Evolutionary conservation across 192 early-diverging fungal species (phyloP), one percentile per base, ranked within the genome.

Genomic region (Pilaira anomala): DNA sequence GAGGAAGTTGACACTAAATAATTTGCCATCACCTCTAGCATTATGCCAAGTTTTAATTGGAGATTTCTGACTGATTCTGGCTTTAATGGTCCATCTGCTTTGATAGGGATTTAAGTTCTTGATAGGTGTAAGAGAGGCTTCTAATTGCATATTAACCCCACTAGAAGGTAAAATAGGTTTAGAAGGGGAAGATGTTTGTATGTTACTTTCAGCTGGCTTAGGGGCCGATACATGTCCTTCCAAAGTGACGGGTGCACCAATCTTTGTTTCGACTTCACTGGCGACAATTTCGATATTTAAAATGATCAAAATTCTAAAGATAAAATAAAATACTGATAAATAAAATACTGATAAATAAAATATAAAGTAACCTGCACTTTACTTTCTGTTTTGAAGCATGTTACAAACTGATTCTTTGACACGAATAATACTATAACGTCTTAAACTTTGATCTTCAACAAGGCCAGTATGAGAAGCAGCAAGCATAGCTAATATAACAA

Each of bases 51-150:
- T 71, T 52, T 83, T 88, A 53, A 99, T 89, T 18, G 88, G 82
- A 3, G 87, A 81, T 78, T 99, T 99, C 60, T 85, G 79, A 30
- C 87, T 83, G 11, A 94, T 91, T 44, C 94, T 88, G 2, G 92
- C 97, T 56, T 89, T 86, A 70, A 99, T 98, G 12, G 92, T 96
- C 95, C 95, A 98, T 57, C 87, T 91, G 78, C 87, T 92, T 69
- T 91, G 90, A 78, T 96, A 96, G 44, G 94, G 94, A 62, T 86
- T 93, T 60, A 96, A 76, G 56, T 78, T 82, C 46, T 76, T 85
- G 72, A 94, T 92, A 24, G 87, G 76, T 63, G 75, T 85, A 16
- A 87, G 13, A 2, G 59, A 41, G 18, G 62, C 25, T 19, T 74
- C 62, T 13, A 60, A 25, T 26, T 63, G 48, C 48, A 64, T 42